These are phyloP conservation scores for Penicillium brasilianum DNA, from an alignment of 2,329 filamentous ascomycete genomes.

Conservation along the genomic window DNA sequence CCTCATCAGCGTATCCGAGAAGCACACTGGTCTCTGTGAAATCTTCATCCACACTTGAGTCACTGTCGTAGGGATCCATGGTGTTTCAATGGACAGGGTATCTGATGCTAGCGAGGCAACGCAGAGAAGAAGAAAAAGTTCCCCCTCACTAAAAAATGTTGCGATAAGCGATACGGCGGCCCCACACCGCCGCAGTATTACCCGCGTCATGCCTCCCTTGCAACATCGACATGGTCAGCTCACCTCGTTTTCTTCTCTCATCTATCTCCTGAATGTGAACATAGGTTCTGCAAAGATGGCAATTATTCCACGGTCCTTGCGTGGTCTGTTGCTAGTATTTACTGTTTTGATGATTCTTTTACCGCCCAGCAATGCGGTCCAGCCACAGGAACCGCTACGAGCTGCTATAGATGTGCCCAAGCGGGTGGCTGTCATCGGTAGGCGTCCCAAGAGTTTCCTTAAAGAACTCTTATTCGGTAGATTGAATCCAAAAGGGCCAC, in stretches of 20 bases:
- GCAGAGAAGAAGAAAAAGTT: conserved; percentile 14
- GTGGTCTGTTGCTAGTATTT: conserved; percentile 19
- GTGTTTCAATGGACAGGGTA: conserved; percentile 13
- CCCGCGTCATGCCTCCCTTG: conserved; percentile 14
- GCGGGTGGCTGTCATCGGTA: conserved; percentile 45
- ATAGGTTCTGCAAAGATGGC: conserved; percentile 6
- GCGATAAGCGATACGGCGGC: conserved; percentile 34
- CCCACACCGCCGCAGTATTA: conserved; percentile 18
- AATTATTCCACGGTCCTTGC: not conserved
- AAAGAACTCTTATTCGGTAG: not conserved
- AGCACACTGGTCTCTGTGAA: conserved; percentile 75
- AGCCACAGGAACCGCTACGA: conserved; percentile 27
- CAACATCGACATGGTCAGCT: conserved; percentile 10
- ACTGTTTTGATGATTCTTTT: conserved; percentile 20
- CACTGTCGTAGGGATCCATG: conserved; percentile 85
- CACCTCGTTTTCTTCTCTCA: not conserved
- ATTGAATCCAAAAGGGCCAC: not conserved
- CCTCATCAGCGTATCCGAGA: conserved; percentile 84
- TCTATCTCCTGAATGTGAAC: not conserved
- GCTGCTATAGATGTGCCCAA: conserved; percentile 28
- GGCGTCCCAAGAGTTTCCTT: conserved; percentile 8
- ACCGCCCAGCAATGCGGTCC: conserved; percentile 28
- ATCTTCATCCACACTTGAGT: conserved; percentile 69
- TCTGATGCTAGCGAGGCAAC: conserved; percentile 13
- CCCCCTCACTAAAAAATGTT: conserved; percentile 31